Percentiles rank a stretch among this genome's conserved stretches.
Evolutionary conservation across 2,329 filamentous ascomycete species (phyloP).

Genomic region (Diaporthe citriasiana): DNA sequence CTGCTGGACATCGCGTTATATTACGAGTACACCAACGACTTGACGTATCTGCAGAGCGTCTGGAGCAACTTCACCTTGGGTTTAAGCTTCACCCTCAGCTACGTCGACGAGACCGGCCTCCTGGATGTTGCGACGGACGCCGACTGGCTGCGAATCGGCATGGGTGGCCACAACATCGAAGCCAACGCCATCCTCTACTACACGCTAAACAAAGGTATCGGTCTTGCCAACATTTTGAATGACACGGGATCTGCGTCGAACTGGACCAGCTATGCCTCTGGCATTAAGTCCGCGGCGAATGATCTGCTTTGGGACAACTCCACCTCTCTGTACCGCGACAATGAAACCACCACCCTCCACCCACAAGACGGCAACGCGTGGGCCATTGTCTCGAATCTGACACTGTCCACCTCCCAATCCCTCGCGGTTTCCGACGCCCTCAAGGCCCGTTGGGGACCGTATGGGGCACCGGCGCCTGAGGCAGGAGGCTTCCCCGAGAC

Average conservation of each 20-base stretch:
- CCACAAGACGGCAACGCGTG: conserved; percentile 44
- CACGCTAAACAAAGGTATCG: conserved; percentile 63
- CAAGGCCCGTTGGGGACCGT: conserved; percentile 42
- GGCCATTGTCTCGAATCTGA: conserved; percentile 30
- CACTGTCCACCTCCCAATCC: background rate
- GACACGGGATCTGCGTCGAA: conserved; percentile 46
- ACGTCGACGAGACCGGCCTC: conserved; percentile 55
- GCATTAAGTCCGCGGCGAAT: conserved; percentile 37
- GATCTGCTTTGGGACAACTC: conserved; percentile 35
- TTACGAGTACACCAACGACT: conserved; percentile 67
- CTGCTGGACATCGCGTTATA: conserved; percentile 73
- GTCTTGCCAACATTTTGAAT: conserved; percentile 60
- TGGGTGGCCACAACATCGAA: conserved; percentile 65
- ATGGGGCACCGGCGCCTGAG: conserved; percentile 48
- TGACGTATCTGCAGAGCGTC: conserved; percentile 59
- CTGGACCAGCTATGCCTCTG: conserved; percentile 20
- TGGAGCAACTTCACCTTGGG: conserved; percentile 64
- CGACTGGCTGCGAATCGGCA: conserved; percentile 66
- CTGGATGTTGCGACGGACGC: conserved; percentile 62
- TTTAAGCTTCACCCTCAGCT: conserved; percentile 56
- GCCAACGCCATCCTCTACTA: conserved; percentile 66
- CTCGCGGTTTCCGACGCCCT: conserved; percentile 41
- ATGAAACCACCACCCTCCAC: conserved; percentile 41
- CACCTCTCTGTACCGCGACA: conserved; percentile 44
- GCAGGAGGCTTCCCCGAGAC: conserved; percentile 49